Conservation (phyloP, 352 stramenopile genomes). For the Phytophthora pluvialis region DNA sequence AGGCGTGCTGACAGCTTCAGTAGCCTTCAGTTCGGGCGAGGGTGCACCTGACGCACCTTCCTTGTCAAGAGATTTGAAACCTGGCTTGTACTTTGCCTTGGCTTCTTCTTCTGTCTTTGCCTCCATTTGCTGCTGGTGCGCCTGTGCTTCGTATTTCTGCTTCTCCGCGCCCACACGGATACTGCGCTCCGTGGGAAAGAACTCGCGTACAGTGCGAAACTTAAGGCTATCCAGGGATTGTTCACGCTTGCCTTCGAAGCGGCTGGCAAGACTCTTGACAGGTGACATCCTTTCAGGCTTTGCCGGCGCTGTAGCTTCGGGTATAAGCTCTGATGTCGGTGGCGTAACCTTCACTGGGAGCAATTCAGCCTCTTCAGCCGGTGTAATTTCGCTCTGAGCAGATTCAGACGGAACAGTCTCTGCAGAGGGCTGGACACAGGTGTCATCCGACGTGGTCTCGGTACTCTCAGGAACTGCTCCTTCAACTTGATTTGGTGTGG, state of each 20-base stretch:
- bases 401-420: not conserved
- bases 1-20: not conserved
- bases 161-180: constrained; percentile 45
- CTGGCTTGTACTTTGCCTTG: constrained; percentile 43
- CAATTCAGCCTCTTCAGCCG: constrained; percentile 10
- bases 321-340: constrained; percentile 8
- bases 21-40: constrained; percentile 2
- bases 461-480: not conserved
- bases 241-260: constrained; percentile 46
- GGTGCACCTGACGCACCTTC: not conserved
- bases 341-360: constrained; percentile 20
- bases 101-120: constrained; percentile 38
- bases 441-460: not conserved
- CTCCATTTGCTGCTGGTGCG: constrained; percentile 41
- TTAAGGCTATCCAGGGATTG: constrained; percentile 46
- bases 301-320: not conserved
- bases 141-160: constrained; percentile 44
- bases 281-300: constrained; percentile 39
- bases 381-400: not conserved
- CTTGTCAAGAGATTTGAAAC: constrained; percentile 27
- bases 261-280: constrained; percentile 46
- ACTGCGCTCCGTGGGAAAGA: constrained; percentile 44
- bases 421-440: not conserved
- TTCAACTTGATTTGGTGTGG: constrained; percentile 5
- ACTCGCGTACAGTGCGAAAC: constrained; percentile 47